These are phyloP conservation scores for Boletus pseudopeckii DNA, from an alignment of 768 basidiomycete genomes.

Conservation along the genomic window DNA sequence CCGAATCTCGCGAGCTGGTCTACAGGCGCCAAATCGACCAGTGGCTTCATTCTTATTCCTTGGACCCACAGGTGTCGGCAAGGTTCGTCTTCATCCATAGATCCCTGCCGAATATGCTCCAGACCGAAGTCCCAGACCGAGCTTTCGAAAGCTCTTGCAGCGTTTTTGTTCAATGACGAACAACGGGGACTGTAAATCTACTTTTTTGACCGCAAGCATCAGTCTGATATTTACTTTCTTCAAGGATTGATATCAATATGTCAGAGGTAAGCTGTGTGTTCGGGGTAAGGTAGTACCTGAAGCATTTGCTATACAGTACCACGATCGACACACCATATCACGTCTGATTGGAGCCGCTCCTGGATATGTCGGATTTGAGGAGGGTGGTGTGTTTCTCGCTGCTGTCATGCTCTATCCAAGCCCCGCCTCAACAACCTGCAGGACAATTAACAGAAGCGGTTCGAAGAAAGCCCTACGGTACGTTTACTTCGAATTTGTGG, in stretches of 20 bases:
- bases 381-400: slow-evolving; percentile 48
- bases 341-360: slow-evolving; percentile 90
- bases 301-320: slow-evolving; percentile 50
- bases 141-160: slow-evolving; percentile 82
- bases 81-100: slow-evolving; percentile 38
- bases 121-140: slow-evolving; percentile 52
- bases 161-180: slow-evolving; percentile 88
- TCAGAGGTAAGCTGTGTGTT: slow-evolving; percentile 51
- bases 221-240: background rate
- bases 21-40: slow-evolving; percentile 85
- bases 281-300: background rate
- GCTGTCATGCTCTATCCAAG: background rate
- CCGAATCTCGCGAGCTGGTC: slow-evolving; percentile 85
- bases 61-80: slow-evolving; percentile 86
- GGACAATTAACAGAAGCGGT: slow-evolving; percentile 67
- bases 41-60: slow-evolving; percentile 92
- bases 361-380: slow-evolving; percentile 80
- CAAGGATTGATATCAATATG: slow-evolving; percentile 90
- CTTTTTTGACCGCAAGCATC: background rate
- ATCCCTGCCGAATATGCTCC: background rate
- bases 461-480: slow-evolving; percentile 56
- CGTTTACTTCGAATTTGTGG: background rate
- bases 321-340: slow-evolving; percentile 88
- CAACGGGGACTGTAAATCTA: slow-evolving; percentile 72
- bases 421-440: slow-evolving; percentile 10